Evolutionary conservation across 371 early-diverging fungal species (phyloP).

Genomic region (Circinella umbellata): DNA sequence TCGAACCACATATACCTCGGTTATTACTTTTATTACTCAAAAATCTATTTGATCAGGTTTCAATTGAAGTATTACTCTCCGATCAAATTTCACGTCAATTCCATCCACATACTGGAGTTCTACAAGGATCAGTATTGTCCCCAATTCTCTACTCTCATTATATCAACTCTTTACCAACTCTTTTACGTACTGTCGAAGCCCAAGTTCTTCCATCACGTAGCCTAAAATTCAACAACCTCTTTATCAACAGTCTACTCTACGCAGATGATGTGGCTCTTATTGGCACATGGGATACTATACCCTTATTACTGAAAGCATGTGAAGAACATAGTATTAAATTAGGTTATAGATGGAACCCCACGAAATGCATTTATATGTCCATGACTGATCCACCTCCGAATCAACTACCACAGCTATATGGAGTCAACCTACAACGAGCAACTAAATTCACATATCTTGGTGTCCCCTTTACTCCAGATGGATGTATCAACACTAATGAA

Average conservation of each 20-base stretch:
- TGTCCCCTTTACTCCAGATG: constrained; percentile 5
- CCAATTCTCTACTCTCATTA: constrained; percentile 29
- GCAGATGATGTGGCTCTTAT: constrained; percentile 24
- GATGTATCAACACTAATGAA: neutral
- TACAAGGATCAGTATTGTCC: constrained; percentile 32
- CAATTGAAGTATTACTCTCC: neutral
- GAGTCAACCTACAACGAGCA: neutral
- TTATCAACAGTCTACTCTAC: constrained; percentile 10
- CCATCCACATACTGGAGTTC: constrained; percentile 23
- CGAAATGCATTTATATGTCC: constrained; percentile 16
- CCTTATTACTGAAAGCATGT: neutral
- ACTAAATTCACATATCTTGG: constrained; percentile 16
- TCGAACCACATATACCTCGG: neutral
- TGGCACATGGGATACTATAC: constrained; percentile 8
- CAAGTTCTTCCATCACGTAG: neutral
- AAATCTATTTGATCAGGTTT: neutral
- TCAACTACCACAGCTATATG: neutral
- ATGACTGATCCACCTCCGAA: neutral
- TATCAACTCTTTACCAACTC: constrained; percentile 24
- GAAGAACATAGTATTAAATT: constrained; percentile 13
- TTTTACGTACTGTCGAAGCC: constrained; percentile 10
- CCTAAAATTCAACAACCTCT: neutral
- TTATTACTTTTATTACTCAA: neutral
- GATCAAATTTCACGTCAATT: constrained; percentile 19
- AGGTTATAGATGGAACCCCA: constrained; percentile 25